Base-by-base conservation (phyloP, 805 yeast species). In the Myxozyma neotropica region DNA sequence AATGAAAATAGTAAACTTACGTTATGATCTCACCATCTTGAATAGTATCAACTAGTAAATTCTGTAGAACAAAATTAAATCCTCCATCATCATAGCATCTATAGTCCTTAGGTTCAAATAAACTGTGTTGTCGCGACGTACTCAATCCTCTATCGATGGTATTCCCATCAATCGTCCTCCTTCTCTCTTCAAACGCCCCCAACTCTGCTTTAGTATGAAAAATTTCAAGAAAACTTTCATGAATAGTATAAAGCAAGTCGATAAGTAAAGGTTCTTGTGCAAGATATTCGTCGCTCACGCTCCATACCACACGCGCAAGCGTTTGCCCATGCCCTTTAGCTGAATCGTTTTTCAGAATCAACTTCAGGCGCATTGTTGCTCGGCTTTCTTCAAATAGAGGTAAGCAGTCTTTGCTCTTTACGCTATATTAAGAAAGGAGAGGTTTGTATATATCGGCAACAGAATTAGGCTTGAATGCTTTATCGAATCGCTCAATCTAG, bases 231-330 rank as follows among this genome's bases (percentile, higher is more conserved):
- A 55, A 58, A 19, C n/a, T 45, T 13, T 44, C 39, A 33, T 47
- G 48, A 43, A 61, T 58, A 27, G 49, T 17, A 21, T 54, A 33
- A 31, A 58, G 38, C 7, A 61, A 38, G 38, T 58, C 56, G n/a
- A 23, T 24, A 26, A 58, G 24, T 15, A 55, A n/a, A 3, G 54
- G 55, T 8, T 36, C 39, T 2, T 36, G 31, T 26, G 13, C 4
- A 12, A 53, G 10, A 43, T 26, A 53, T n/a, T 43, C 50, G 7
- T 24, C 43, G 29, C n/a, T 24, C 2, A 43, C 13, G 8, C 27
- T 13, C 56, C 50, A 42, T 2, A 53, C 12, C 17, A 47, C 51
- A 17, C 27, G 23, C 7, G 23, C 43, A 13, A 38, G 4, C 7
- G 21, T 15, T 4, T 38, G 43, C 21, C 10, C 10, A 29, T 29